Base-by-base conservation (phyloP, 768 basidiomycete genomes). In the Boletellus emodensis region DNA sequence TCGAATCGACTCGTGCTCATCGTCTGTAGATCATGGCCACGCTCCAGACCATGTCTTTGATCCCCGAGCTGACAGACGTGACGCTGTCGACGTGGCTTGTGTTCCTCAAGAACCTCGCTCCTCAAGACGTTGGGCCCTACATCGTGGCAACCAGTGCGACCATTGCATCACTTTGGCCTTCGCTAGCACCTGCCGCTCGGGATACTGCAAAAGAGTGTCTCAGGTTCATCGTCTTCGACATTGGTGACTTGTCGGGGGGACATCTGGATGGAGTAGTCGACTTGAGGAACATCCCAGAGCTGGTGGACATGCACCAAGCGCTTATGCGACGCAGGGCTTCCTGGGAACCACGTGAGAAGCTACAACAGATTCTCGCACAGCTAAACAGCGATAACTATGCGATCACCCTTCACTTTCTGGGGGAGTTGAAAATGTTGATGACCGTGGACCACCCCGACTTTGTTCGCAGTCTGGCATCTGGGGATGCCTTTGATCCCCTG, bases 101-200 rank as follows among this genome's bases (percentile, higher is more conserved):
- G 22, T 96, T 97, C 68, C 70, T 95, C 53, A 77, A 72, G 14
- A 83, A 83, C 2, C 68, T 95, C 17, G 72, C 76, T 3, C 76
- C 81, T 17, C 67, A 65, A 40, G 94, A 98, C 54, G 74, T 94
- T 38, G 85, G 90, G 3, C 83, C 90, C 3, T 85, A 93, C 61
- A 78, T 94, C 42, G 92, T 93, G 4, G 81, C 88, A 4, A 95
- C 92, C 0, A 90, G 85, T 36, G 94, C 95, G 3, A 83, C 88
- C 1, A 77, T 97, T 47, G 80, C 93, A 13, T 78, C 83, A 3
- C 76, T 80, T 4, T 99, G 96, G 96, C 62, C 75, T 3, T 70
- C 66, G 1, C 80, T 98, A 39, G 76, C 80, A 14, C 46, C 71
- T 0, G 58, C 65, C 11, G 81, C 83, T 40, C 79, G 77, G 8